Percentiles rank a stretch among this genome's conserved stretches.
Evolutionary conservation across 345 rosid species (phyloP).

Genomic region (Microthlaspi erraticum): DNA sequence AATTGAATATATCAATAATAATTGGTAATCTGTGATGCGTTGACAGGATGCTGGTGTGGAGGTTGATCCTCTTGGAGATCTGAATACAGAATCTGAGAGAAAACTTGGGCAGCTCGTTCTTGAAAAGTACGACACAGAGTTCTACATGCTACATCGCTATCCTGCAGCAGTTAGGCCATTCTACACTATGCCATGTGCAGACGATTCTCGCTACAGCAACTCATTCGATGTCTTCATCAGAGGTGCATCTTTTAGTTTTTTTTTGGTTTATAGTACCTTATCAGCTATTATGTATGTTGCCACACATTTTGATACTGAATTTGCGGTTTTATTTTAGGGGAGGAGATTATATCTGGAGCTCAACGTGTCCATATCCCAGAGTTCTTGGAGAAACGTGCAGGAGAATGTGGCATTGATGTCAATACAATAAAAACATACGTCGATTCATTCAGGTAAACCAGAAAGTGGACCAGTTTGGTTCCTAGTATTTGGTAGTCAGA

Average conservation of each 20-base stretch:
- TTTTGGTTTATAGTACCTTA: not conserved
- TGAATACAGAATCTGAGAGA: constrained; percentile 88
- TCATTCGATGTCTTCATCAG: constrained; percentile 95
- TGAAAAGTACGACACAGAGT: constrained; percentile 91
- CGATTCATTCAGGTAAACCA: constrained; percentile 80
- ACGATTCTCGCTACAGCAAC: constrained; percentile 72
- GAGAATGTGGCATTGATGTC: constrained; percentile 72
- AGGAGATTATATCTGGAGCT: constrained; percentile 96
- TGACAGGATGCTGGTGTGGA: constrained; percentile 84
- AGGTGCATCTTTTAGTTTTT: constrained; percentile 51
- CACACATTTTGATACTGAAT: constrained; percentile 2
- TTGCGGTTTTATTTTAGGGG: constrained; percentile 53
- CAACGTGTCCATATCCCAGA: constrained; percentile 92
- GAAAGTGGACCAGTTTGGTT: not conserved
- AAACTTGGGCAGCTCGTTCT: constrained; percentile 86
- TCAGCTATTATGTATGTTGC: not conserved
- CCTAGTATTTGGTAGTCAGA: not conserved
- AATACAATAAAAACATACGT: constrained; percentile 74
- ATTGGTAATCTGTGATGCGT: constrained; percentile 16
- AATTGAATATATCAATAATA: not conserved
- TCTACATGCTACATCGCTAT: constrained; percentile 81
- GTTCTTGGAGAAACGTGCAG: constrained; percentile 71
- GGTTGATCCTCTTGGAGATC: constrained; percentile 87
- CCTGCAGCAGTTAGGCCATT: constrained; percentile 89
- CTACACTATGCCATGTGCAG: constrained; percentile 93